Base-by-base conservation (phyloP, 805 yeast species). In the Cyberlindnera galapagoensis region DNA sequence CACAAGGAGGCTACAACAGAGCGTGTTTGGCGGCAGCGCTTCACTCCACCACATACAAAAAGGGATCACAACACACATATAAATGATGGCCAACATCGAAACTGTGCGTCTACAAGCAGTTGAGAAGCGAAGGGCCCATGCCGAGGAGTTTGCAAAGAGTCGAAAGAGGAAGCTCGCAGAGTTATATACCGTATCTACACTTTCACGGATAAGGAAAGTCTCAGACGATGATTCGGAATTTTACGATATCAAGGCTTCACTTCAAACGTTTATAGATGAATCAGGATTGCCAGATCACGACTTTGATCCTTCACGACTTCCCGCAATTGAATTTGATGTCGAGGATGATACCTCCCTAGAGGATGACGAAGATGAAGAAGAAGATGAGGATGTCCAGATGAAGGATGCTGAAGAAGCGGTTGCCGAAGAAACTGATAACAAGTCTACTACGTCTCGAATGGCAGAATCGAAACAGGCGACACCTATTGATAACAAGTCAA, bases 151-250 rank as follows among this genome's bases (percentile, higher is more conserved):
- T n/a, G 57, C 73, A 9, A 60, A 63, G 38, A 60, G 62, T 27
- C 60, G 86, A 30, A 74, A 74, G 44, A 59, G 77, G 18, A 74
- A 74, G 46, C 59, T 80, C 16, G 65, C 80, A 2, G 82, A 78
- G 51, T 57, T 80, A 12, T 79, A 74, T 48, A 71, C 76, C 41
- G 67, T 79, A 10, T 63, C 82, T 9, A 54, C 73, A 38, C 54
- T 73, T 31, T 73, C 77, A 13, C 59, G 63, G 35, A 50, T 70
- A 34, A 35, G 62, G 28, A 46, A 54, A 5, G 43, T 75, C 61
- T 29, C 59, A 49, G 42, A 64, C 65, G 37, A 62, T 47, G 38
- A 62, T 45, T 30, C 63, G 47, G 24, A 12, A 7, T 60, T 40
- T 33, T 51, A 51, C 36, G 62, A 44, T 41, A 60, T 55, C 17